Base-by-base conservation (phyloP, 2,329 filamentous ascomycete species). In the Proliferodiscus dingleyae region DNA sequence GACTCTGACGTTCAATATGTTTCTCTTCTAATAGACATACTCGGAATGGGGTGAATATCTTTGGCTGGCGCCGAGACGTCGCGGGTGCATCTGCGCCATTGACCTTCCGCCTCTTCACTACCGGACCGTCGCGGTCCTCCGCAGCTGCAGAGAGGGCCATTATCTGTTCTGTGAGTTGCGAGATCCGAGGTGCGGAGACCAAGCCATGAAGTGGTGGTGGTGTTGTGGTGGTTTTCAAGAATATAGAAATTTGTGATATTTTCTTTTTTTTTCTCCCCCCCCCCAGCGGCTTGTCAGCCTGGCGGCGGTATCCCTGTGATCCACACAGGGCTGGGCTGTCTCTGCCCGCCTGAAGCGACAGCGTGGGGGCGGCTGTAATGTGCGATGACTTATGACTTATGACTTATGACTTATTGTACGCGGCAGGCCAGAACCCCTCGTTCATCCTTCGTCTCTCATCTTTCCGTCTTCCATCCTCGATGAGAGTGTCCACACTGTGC, bases 1-100 rank as follows among this genome's bases (percentile, higher is more conserved):
- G n/a, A n/a, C n/a, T n/a, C n/a, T n/a, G n/a, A n/a, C n/a, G n/a
- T n/a, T 60, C 47, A 63, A 55, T 32, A 51, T 15, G 8, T 26
- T 22, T 44, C 8, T 4, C 8, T 18, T 16, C 15, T 2, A 8
- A 23, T 32, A 28, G 11, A 67, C 83, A 55, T 81, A 94, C 89
- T 66, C 93, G 75, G 70, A 91, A 97, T 1, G 93, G 91, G 59
- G 90, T 87, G 72, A 98, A 97, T 56, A 97, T 89, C 63, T 81
- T 80, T 9, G 90, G 94, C 45, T 77, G 75, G 60, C 71, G 69
- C 50, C 54, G 66, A 52, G 54, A 72, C 61, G 36, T 67, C 55
- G 59, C 66, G 41, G 45, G 66, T 61, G 62, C 55, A 50, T 68
- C 69, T 45, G 64, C 59, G 46, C 62, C 61, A 50, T 72, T 67